phyloP scores from a whole-genome alignment of 1,139 yeast genomes.

The Hyphopichia burtonii region DNA sequence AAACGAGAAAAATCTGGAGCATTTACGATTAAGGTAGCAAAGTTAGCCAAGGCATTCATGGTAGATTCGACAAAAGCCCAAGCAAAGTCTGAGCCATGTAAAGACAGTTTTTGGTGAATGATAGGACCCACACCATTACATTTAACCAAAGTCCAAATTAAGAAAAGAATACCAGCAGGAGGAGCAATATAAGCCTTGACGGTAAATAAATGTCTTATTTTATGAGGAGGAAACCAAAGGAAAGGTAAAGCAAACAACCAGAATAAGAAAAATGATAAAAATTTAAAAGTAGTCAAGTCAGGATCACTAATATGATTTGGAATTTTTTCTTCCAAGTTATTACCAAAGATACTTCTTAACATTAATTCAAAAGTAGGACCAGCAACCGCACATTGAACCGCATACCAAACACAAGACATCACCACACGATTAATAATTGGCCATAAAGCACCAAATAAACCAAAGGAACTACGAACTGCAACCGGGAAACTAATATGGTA shows the following conservation, averaged over 20 bases:
- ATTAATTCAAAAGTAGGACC: conserved; percentile 78
- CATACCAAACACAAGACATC: conserved; percentile 83
- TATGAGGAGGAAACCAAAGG: conserved; percentile 78
- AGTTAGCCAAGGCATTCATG: conserved; percentile 80
- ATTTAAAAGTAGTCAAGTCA: conserved; percentile 59
- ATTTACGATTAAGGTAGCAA: conserved; percentile 82
- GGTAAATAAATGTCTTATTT: conserved; percentile 77
- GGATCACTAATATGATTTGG: conserved; percentile 53
- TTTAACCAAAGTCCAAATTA: conserved; percentile 76
- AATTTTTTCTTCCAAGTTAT: conserved; percentile 43
- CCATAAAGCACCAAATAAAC: conserved; percentile 78
- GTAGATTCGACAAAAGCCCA: conserved; percentile 84
- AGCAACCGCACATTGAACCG: conserved; percentile 80
- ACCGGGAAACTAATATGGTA: conserved; percentile 82
- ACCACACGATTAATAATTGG: conserved; percentile 78
- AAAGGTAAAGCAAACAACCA: conserved; percentile 79
- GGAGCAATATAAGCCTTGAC: conserved; percentile 76
- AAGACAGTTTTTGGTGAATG: conserved; percentile 47
- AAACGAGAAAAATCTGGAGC: conserved; percentile 91
- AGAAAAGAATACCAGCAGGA: conserved; percentile 73
- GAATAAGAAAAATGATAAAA: conserved; percentile 73
- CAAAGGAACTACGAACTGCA: conserved; percentile 70
- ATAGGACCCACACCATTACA: conserved; percentile 76
- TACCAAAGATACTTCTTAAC: conserved; percentile 67
- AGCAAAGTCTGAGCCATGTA: conserved; percentile 61